Conservation (phyloP, 192 early-diverging fungal genomes). For the Martensiomyces pterosporus region DNA sequence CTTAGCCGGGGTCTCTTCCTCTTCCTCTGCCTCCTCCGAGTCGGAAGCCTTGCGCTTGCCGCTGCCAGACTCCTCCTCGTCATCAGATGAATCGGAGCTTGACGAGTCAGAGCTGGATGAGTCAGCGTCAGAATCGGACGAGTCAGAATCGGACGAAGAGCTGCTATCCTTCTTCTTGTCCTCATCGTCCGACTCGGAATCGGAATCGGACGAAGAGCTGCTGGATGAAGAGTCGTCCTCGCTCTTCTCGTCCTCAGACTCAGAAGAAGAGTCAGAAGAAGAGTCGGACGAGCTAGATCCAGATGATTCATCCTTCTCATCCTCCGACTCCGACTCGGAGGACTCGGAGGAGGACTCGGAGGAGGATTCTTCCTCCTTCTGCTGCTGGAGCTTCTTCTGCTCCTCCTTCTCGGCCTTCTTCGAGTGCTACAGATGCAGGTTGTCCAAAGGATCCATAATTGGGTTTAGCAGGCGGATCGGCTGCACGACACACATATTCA, state of each 20-base stretch:
- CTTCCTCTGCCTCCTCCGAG: conserved; percentile 44
- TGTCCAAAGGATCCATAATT: too few relatives aligned
- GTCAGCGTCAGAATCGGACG: conserved; percentile 21
- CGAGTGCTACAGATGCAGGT: too few relatives aligned
- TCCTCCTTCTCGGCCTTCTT: too few relatives aligned
- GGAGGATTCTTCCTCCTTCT: conserved; percentile 30
- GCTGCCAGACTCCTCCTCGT: conserved; percentile 34
- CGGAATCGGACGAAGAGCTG: conserved; percentile 39
- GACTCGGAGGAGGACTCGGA: conserved; percentile 33
- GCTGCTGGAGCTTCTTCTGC: too few relatives aligned
- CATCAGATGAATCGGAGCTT: conserved; percentile 1
- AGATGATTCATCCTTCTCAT: conserved; percentile 12
- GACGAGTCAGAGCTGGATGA: too few relatives aligned
- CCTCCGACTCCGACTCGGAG: conserved; percentile 20
- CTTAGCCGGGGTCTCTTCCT: conserved; percentile 19
- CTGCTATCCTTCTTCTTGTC: conserved; percentile 14
- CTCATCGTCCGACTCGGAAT: conserved; percentile 49
- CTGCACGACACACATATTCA: too few relatives aligned
- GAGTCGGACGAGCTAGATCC: too few relatives aligned
- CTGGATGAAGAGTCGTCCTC: too few relatives aligned
- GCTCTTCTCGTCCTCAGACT: too few relatives aligned
- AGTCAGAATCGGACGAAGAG: conserved; percentile 32
- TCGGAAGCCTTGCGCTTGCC: conserved; percentile 52
- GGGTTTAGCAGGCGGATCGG: too few relatives aligned
- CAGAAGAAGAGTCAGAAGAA: conserved; percentile 8